A percentile compares a stretch with the other conserved stretches of the same genome.
These are phyloP conservation scores for Fragilariopsis cylindrus DNA, from an alignment of 108 stramenopile genomes.

Conservation along the genomic window DNA sequence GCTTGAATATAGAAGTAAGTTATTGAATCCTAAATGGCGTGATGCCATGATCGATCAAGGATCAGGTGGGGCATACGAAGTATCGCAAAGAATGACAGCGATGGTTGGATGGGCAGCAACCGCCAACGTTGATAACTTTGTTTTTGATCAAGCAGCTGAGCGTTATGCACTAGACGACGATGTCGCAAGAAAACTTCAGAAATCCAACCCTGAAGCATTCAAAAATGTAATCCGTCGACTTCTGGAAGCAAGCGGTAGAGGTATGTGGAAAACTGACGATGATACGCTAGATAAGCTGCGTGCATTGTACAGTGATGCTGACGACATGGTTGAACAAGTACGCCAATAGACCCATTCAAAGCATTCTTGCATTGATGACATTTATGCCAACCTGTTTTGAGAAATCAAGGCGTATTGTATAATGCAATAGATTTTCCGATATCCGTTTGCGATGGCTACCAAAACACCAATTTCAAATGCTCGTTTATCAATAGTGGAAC, in stretches of 20 bases:
- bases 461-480: too few species aligned
- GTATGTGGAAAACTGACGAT: conserved; percentile 81
- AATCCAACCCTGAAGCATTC: conserved; percentile 84
- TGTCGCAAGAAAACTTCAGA: conserved; percentile 73
- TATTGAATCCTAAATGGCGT: conserved; percentile 88
- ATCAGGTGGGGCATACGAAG: conserved; percentile 86
- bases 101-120: conserved; percentile 86
- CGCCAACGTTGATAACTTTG: conserved; percentile 71
- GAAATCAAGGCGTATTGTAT: too few species aligned
- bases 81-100: conserved; percentile 85
- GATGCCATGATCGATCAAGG: conserved; percentile 87
- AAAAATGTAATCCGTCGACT: conserved; percentile 70
- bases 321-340: conserved; percentile 61
- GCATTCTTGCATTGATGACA: too few species aligned
- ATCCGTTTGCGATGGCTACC: too few species aligned
- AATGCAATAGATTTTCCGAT: too few species aligned
- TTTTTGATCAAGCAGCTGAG: conserved; percentile 88
- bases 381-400: too few species aligned
- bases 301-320: conserved; percentile 66
- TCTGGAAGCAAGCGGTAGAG: conserved; percentile 80
- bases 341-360: not conserved
- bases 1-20: conserved; percentile 83
- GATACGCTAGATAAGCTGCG: conserved; percentile 56
- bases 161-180: conserved; percentile 86
- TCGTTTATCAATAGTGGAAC: too few species aligned